phyloP scores from a whole-genome alignment of 2,329 filamentous ascomycete genomes.

The Phyllosticta ampelicida region DNA sequence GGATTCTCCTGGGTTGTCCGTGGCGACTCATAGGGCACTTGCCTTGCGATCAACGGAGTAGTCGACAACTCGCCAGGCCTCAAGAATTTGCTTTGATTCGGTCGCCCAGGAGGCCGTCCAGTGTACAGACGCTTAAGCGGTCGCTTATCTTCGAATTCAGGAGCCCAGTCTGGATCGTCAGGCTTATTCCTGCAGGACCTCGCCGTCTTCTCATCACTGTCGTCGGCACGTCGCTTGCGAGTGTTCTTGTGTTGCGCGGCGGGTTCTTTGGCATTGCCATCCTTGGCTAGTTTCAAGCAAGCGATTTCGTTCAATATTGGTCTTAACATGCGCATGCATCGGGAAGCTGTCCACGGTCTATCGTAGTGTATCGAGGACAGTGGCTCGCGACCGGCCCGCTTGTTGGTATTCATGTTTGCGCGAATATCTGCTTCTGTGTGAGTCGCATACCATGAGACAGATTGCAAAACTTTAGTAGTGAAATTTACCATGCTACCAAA shows the following conservation, averaged over 20 bases:
- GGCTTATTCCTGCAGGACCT: neutral
- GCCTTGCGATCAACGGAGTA: neutral
- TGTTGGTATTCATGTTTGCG: neutral
- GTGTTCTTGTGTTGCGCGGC: neutral
- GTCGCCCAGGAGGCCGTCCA: constrained; percentile 14
- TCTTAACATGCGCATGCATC: constrained; percentile 33
- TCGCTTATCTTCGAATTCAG: constrained; percentile 16
- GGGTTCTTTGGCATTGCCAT: neutral
- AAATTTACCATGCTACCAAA: neutral
- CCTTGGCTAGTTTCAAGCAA: neutral
- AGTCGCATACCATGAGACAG: neutral
- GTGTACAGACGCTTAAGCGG: constrained; percentile 24
- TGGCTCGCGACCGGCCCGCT: constrained; percentile 12
- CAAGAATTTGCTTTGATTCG: constrained; percentile 11
- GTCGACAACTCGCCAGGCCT: constrained; percentile 3
- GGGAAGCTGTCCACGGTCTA: constrained; percentile 30
- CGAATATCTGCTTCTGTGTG: neutral
- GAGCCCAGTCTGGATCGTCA: constrained; percentile 25
- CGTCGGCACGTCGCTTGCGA: neutral
- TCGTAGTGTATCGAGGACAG: neutral
- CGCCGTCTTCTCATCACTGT: neutral
- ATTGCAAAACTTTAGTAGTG: neutral
- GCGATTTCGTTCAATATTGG: constrained; percentile 14
- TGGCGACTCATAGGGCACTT: neutral
- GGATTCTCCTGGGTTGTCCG: neutral